Conservation (phyloP, 441 rosid genomes). For the Gossypium gossypioides region DNA sequence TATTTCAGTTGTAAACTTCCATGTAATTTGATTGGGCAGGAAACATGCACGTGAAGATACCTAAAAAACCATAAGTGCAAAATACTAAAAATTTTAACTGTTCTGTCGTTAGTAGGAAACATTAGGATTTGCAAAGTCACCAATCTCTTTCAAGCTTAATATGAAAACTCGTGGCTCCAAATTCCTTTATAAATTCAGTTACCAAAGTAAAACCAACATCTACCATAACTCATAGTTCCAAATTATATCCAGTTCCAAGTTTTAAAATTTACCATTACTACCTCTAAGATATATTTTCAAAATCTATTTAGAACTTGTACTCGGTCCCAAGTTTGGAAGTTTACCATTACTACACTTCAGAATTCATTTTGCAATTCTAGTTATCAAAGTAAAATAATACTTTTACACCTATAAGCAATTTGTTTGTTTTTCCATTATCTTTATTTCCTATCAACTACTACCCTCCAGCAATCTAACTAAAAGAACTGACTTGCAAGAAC, state of each 20-base stretch:
- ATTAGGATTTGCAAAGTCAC: neutral
- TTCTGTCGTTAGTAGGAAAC: neutral
- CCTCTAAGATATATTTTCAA: neutral
- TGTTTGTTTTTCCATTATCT: neutral
- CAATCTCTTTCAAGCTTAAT: neutral
- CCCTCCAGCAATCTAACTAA: neutral
- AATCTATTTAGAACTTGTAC: neutral
- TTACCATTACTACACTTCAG: neutral
- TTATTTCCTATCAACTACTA: neutral
- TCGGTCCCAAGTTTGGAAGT: neutral
- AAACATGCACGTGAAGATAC: neutral
- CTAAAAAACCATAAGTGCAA: neutral
- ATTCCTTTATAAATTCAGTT: neutral
- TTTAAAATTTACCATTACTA: neutral
- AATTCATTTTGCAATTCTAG: neutral
- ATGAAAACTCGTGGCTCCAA: neutral
- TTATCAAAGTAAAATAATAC: neutral
- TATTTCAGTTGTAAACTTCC: constrained; percentile 1
- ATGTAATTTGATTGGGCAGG: neutral
- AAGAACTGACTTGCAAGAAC: neutral
- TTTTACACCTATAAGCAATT: neutral
- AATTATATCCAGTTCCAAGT: constrained; percentile 7
- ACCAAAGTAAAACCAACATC: neutral
- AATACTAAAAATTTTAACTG: neutral
- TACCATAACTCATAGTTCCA: neutral